Conservation (phyloP, 192 early-diverging fungal genomes). For the Coemansia sp. region DNA sequence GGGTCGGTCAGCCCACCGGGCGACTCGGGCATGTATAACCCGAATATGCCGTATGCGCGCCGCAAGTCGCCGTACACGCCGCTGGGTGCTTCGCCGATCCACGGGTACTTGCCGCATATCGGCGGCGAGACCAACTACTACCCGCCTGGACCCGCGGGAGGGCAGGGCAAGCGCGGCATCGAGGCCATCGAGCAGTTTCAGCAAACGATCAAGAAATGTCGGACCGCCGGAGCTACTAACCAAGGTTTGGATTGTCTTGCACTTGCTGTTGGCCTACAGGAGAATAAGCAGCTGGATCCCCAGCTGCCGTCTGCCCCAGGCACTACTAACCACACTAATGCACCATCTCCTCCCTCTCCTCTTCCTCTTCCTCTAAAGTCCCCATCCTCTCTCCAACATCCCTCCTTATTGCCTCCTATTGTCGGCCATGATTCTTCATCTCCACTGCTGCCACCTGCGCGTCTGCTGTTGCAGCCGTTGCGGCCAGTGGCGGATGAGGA, state of each 20-base stretch:
- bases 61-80: conserved; percentile 47
- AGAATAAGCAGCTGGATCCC: conserved; percentile 40
- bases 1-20: conserved; percentile 46
- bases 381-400: conserved; percentile 6
- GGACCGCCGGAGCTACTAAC: conserved; percentile 36
- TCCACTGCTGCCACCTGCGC: conserved; percentile 11
- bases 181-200: conserved; percentile 55
- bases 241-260: conserved; percentile 62
- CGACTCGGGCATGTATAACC: conserved; percentile 13
- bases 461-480: conserved; percentile 17
- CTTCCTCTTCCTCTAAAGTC: conserved; percentile 14
- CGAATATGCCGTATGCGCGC: conserved; percentile 23
- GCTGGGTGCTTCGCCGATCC: conserved; percentile 33
- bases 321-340: conserved; percentile 19
- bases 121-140: conserved; percentile 16
- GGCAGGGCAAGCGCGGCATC: conserved; percentile 43
- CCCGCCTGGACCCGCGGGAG: not conserved
- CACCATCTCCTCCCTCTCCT: conserved; percentile 21
- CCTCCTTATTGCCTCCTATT: conserved; percentile 7
- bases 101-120: conserved; percentile 46
- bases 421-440: not conserved
- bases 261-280: conserved; percentile 54
- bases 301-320: conserved; percentile 19
- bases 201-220: conserved; percentile 51
- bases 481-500: conserved; percentile 5